phyloP scores from a whole-genome alignment of 768 basidiomycete genomes.

The Kwoniella newhampshirensis region DNA sequence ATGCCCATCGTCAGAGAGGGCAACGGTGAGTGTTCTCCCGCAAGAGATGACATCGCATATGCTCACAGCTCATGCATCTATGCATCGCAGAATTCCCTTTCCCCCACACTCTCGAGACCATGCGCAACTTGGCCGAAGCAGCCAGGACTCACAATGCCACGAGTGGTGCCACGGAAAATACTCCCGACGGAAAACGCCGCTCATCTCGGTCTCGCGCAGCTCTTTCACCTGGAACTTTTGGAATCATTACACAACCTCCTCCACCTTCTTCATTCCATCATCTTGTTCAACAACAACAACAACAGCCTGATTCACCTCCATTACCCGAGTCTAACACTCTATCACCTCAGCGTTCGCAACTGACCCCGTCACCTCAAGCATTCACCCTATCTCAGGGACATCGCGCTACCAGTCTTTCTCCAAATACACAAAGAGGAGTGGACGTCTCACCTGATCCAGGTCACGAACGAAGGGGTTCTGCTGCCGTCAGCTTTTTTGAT shows the following conservation, averaged over 20 bases:
- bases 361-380: neutral
- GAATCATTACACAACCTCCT: slow-evolving; percentile 6
- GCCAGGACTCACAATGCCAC: neutral
- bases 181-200: slow-evolving; percentile 26
- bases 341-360: neutral
- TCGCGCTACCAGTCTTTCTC: no score
- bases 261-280: slow-evolving; percentile 8
- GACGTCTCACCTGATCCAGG: slow-evolving; percentile 4
- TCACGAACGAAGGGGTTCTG: slow-evolving; percentile 17
- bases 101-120: slow-evolving; percentile 6
- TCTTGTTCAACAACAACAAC: neutral
- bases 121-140: slow-evolving; percentile 11
- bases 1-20: slow-evolving; percentile 11
- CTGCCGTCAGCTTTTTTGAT: slow-evolving; percentile 28
- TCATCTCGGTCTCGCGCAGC: slow-evolving; percentile 10
- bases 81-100: slow-evolving; percentile 18
- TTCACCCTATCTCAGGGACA: neutral
- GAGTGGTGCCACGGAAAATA: slow-evolving; percentile 11
- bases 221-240: slow-evolving; percentile 27
- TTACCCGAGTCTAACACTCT: neutral
- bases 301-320: neutral
- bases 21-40: slow-evolving; percentile 11
- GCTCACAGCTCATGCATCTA: neutral
- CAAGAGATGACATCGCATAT: neutral
- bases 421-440: neutral